These are phyloP conservation scores for Corymbia citriodora DNA, from an alignment of 441 rosid species.

Conservation along the genomic window DNA sequence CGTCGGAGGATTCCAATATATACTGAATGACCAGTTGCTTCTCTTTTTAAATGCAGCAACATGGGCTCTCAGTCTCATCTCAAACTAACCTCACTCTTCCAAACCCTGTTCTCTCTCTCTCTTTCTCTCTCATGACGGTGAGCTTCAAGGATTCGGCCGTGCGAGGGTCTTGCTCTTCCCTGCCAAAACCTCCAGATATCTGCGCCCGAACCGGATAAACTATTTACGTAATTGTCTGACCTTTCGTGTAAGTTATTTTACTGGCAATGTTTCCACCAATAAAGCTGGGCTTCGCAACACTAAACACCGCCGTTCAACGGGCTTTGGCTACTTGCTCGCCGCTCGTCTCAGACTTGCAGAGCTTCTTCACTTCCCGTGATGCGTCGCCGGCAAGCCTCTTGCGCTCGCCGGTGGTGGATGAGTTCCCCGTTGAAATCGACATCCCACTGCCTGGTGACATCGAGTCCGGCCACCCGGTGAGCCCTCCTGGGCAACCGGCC, in stretches of 20 bases:
- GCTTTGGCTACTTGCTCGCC: not conserved
- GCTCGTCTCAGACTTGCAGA: not conserved
- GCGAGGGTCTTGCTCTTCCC: not conserved
- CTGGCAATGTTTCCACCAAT: not conserved
- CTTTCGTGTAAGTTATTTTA: not conserved
- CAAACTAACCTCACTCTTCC: too few relatives aligned
- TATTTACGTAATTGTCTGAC: not conserved
- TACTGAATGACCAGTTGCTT: too few relatives aligned
- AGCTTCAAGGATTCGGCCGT: not conserved
- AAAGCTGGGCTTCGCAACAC: not conserved
- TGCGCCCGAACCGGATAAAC: not conserved
- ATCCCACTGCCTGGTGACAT: not conserved
- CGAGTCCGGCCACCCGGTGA: not conserved
- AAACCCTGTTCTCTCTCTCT: too few relatives aligned
- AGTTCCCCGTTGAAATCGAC: not conserved
- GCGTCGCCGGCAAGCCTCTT: not conserved
- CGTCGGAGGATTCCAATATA: too few relatives aligned
- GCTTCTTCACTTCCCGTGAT: too few relatives aligned
- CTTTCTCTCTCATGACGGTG: too few relatives aligned
- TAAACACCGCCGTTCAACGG: not conserved
- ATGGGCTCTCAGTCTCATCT: too few relatives aligned
- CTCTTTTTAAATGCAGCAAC: too few relatives aligned
- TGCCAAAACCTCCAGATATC: not conserved
- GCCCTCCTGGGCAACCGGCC: not conserved
- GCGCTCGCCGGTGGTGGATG: not conserved